phyloP scores from a whole-genome alignment of 495 filamentous ascomycete species.

The Aspergillus kassunensis region DNA sequence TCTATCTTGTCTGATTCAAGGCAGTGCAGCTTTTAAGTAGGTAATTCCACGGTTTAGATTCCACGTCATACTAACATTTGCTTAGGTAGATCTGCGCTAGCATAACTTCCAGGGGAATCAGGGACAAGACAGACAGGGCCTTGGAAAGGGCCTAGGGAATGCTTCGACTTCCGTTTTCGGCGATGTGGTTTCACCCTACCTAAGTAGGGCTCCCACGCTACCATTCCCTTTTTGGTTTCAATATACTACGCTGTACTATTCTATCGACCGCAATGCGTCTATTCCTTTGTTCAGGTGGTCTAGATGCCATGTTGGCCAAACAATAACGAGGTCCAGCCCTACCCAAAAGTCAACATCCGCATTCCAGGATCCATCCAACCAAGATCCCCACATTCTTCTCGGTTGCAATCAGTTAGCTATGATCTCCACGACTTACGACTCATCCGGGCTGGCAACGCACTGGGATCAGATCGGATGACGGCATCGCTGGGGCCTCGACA shows the following conservation, averaged over 20 bases:
- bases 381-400: slow-evolving; percentile 17
- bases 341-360: neutral
- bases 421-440: neutral
- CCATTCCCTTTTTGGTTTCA: neutral
- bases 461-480: slow-evolving; percentile 17
- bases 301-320: neutral
- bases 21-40: too few relatives aligned
- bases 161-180: slow-evolving; percentile 18
- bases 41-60: too few relatives aligned
- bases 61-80: too few relatives aligned
- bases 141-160: too few relatives aligned
- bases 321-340: neutral
- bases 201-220: neutral
- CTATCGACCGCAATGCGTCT: neutral
- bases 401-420: slow-evolving; percentile 8
- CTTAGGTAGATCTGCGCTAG: too few relatives aligned
- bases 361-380: slow-evolving; percentile 13
- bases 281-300: neutral
- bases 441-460: slow-evolving; percentile 1
- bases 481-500: slow-evolving; percentile 8
- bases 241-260: neutral
- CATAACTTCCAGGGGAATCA: too few relatives aligned
- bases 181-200: slow-evolving; percentile 15
- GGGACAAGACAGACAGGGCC: too few relatives aligned
- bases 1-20: too few relatives aligned